Base-by-base conservation (phyloP, 306 rosid species). In the Urtica urens region DNA sequence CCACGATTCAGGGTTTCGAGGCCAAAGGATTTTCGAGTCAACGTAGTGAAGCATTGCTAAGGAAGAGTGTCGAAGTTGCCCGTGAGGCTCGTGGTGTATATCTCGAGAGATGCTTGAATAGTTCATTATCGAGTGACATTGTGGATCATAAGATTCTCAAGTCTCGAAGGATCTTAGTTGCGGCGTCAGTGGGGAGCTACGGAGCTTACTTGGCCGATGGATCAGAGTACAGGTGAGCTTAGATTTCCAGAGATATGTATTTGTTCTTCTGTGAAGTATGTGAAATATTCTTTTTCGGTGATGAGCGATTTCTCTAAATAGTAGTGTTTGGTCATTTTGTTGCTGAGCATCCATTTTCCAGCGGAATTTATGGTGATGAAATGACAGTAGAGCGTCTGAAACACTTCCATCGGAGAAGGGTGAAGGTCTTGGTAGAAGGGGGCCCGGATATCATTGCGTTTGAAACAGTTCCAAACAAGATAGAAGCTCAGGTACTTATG, bases 181-280 rank as follows among this genome's bases (percentile, higher is more conserved):
- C 99, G 3, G 99, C 99, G 14, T 90, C 99, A 10, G 93, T 90
- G 35, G 99, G 99, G 56, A 90, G 99, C 65, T 90, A 85, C 38
- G 99, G 94, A 0, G 99, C 99, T 27, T 85, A 77, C 71, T 75
- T 85, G 71, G 85, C 94, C 8, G 93, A 71, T 56, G 71, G 71
- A 19, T 71, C 77, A 25, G 75, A 58, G 18, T 64, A 67, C 41
- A 59, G 72, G 62, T 52, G 21, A 46, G 62, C n/a, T n/a, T n/a
- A n/a, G n/a, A n/a, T n/a, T n/a, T n/a, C n/a, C n/a, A n/a, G n/a
- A n/a, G n/a, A n/a, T n/a, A n/a, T 49, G 44, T 10, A 23, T 23
- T 51, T 58, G 55, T 23, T 49, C 15, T 25, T 63, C 51, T 42
- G 6, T 55, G 39, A 45, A 49, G 41, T 33, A 14, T 65, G 8